phyloP scores from a whole-genome alignment of 2,329 filamentous ascomycete species.

The Aureobasidium pullulans region DNA sequence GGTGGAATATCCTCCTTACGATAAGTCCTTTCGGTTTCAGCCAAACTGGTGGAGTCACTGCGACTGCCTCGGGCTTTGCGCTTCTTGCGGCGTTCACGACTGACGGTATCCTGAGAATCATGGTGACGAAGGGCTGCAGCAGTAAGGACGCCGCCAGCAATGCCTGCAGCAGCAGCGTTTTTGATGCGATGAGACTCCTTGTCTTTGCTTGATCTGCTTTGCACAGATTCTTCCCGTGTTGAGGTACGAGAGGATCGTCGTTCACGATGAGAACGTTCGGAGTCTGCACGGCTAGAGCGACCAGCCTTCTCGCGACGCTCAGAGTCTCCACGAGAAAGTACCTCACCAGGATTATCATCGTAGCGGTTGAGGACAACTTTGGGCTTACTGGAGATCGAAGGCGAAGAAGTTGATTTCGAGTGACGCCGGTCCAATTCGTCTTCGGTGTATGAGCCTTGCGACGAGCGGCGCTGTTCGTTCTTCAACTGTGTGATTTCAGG shows the following conservation, averaged over 20 bases:
- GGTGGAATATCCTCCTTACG: constrained; percentile 56
- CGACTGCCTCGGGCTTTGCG: constrained; percentile 43
- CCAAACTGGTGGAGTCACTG: constrained; percentile 42
- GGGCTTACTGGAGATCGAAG: constrained; percentile 51
- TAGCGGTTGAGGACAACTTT: constrained; percentile 54
- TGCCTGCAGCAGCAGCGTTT: constrained; percentile 48
- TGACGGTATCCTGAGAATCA: constrained; percentile 54
- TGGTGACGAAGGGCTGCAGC: constrained; percentile 57
- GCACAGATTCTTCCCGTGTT: constrained; percentile 12
- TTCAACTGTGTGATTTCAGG: constrained; percentile 89
- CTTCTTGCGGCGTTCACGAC: constrained; percentile 36
- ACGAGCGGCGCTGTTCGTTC: constrained; percentile 71
- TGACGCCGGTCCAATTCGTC: constrained; percentile 44
- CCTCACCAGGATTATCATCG: constrained; percentile 51
- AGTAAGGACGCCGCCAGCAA: constrained; percentile 52
- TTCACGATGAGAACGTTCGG: constrained; percentile 9
- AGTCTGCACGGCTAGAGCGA: constrained; percentile 46
- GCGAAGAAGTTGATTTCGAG: constrained; percentile 55
- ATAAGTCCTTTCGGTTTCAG: constrained; percentile 47
- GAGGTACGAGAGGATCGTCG: constrained; percentile 15
- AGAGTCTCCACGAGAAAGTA: constrained; percentile 48
- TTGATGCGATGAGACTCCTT: constrained; percentile 39
- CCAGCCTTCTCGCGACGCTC: constrained; percentile 44
- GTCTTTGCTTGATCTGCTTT: constrained; percentile 40
- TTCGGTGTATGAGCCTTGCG: constrained; percentile 54